Evolutionary conservation across 2,329 filamentous ascomycete species (phyloP).

Genomic region (Pestalotiopsis sp.): DNA sequence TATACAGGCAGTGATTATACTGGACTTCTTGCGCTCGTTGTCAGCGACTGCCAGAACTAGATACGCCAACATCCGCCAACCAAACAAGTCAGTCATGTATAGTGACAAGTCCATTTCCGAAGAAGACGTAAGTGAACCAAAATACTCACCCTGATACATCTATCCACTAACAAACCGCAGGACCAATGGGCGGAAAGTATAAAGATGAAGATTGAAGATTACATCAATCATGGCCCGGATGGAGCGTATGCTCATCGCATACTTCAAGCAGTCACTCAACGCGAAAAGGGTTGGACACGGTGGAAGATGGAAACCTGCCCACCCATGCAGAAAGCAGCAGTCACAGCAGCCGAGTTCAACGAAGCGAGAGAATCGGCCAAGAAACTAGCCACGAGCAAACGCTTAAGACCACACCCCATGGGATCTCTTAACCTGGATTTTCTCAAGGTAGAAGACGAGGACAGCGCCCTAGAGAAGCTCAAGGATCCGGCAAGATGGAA

Average conservation of each 20-base stretch:
- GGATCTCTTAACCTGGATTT: constrained; percentile 79
- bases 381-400: constrained; percentile 70
- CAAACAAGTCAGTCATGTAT: constrained; percentile 89
- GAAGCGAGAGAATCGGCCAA: constrained; percentile 68
- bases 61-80: constrained; percentile 62
- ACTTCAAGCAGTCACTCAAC: constrained; percentile 91
- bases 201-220: constrained; percentile 77
- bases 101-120: constrained; percentile 72
- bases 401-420: constrained; percentile 67
- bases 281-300: constrained; percentile 98
- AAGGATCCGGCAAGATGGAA: constrained; percentile 66
- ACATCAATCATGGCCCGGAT: constrained; percentile 78
- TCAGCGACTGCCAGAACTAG: constrained; percentile 82
- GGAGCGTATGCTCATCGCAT: constrained; percentile 95
- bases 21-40: constrained; percentile 93
- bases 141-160: too few relatives aligned
- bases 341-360: constrained; percentile 69
- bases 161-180: constrained; percentile 40
- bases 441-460: constrained; percentile 65
- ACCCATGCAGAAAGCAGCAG: constrained; percentile 74
- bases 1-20: constrained; percentile 90
- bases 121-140: constrained; percentile 70
- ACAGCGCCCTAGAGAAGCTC: constrained; percentile 67
- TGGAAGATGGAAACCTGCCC: constrained; percentile 98
- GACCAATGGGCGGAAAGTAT: constrained; percentile 82